Base-by-base conservation (phyloP, 257 asterid genomes). In the Salvia hispanica region DNA sequence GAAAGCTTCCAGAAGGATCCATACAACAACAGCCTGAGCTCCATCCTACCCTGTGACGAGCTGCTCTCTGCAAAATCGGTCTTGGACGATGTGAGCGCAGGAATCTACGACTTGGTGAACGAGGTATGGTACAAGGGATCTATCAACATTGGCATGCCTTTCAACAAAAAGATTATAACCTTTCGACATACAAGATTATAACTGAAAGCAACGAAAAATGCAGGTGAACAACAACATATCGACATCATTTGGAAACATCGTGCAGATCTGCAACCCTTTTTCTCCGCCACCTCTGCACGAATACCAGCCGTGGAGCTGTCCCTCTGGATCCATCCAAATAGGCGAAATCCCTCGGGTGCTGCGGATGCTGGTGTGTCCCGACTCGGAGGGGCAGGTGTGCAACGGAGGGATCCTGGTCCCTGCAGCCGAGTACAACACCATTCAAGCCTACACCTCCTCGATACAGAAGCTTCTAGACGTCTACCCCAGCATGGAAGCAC, bases 191-290 rank as follows among this genome's bases (percentile, higher is more conserved):
- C 2, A 25, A 25, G 31, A 25, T 25, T 1, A 2, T 25, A 25
- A 25, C 31, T 2, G 31, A 25, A 25, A 39, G 43, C 8, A 39
- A 1, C 8, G 43, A 40, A 50, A 52, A 18, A 43, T 69, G 73
- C 91, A 88, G 97, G 95, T 92, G 74, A 92, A 92, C 57, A 11
- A 31, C 8, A 88, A 88, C 80, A 79, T 92, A 67, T 77, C 93
- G 1, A 68, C 58, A 13, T 66, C 85, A 42, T 90, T 67, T 31
- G 91, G 91, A 18, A 79, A 83, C 64, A 42, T 86, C 37, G 73
- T 86, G 36, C 95, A 86, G 10, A 85, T 92, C 21, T 92, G 98
- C 87, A 90, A 92, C 69, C 98, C 98, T 6, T 92, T 92, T 81
- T 87, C 97, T 0, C 80, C 76, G 1, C 91, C 97, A 21, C 97